Conservation (phyloP, 2,329 filamentous ascomycete genomes). For the Scedosporium minutisporum region DNA sequence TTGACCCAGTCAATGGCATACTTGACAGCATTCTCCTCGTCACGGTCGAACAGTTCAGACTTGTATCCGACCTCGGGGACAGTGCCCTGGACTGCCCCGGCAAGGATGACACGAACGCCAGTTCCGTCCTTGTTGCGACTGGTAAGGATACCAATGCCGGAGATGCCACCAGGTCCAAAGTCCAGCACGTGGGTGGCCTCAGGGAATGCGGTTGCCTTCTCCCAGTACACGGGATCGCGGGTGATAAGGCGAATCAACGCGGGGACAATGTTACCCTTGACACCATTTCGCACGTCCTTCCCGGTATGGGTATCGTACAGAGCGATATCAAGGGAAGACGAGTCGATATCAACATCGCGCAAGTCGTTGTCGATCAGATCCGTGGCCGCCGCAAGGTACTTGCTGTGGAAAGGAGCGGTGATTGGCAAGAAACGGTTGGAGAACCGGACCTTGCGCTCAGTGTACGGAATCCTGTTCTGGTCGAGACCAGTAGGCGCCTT, state of each 20-base stretch:
- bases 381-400: constrained; percentile 76
- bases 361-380: constrained; percentile 79
- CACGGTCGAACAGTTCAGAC: constrained; percentile 91
- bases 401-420: constrained; percentile 96
- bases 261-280: constrained; percentile 72
- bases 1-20: constrained; percentile 97
- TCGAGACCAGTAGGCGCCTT: constrained; percentile 97
- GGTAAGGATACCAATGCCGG: constrained; percentile 87
- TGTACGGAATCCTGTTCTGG: constrained; percentile 88
- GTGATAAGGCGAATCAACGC: constrained; percentile 87
- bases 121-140: constrained; percentile 99
- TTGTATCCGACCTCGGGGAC: constrained; percentile 93
- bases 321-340: constrained; percentile 65
- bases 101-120: constrained; percentile 90
- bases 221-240: constrained; percentile 89
- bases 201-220: constrained; percentile 84
- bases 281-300: constrained; percentile 64
- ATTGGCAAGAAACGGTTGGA: constrained; percentile 96
- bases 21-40: constrained; percentile 88
- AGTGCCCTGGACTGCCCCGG: constrained; percentile 84
- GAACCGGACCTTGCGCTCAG: constrained; percentile 91
- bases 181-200: constrained; percentile 89
- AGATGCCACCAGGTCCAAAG: constrained; percentile 94
- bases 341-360: constrained; percentile 68
- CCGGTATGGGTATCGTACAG: constrained; percentile 88